A percentile compares a stretch with the other conserved stretches of the same genome.
Evolutionary conservation across 169 alveolate genomes (phyloP).

Genomic region (Theileria sp.): DNA sequence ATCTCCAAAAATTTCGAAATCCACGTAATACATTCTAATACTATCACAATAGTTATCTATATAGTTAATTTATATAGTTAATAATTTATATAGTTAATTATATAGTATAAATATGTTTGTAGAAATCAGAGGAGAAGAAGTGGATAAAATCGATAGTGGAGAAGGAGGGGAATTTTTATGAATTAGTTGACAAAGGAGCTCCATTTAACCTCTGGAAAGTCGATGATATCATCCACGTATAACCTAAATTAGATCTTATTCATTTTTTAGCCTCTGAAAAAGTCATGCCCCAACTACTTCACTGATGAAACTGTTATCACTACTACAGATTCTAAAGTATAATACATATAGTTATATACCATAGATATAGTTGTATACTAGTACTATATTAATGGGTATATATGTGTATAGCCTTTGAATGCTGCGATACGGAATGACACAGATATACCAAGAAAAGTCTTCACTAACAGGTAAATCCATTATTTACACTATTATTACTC

Average conservation of each 20-base stretch:
- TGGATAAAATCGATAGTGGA: constrained; percentile 71
- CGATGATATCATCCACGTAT: constrained; percentile 51
- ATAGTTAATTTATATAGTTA: neutral
- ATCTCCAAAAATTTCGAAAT: constrained; percentile 70
- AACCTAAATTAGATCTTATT: neutral
- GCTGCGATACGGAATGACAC: constrained; percentile 72
- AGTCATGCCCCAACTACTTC: constrained; percentile 55
- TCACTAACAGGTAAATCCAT: constrained; percentile 38
- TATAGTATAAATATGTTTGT: neutral
- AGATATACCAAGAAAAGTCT: constrained; percentile 69
- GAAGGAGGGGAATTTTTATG: constrained; percentile 72
- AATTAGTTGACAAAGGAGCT: constrained; percentile 73
- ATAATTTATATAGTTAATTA: neutral
- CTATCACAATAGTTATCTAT: no score
- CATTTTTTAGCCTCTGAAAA: constrained; percentile 30
- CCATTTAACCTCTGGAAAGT: constrained; percentile 66
- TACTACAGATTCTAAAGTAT: constrained; percentile 50
- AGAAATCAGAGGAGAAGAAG: constrained; percentile 67
- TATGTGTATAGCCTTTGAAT: constrained; percentile 70
- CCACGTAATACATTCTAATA: no score
- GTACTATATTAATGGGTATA: no score
- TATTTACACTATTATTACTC: neutral
- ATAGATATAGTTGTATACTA: no score
- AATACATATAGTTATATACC: neutral
- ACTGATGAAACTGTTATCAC: constrained; percentile 33